These are phyloP conservation scores for Penicillium tannophilum DNA, from an alignment of 495 filamentous ascomycete species.

Conservation along the genomic window DNA sequence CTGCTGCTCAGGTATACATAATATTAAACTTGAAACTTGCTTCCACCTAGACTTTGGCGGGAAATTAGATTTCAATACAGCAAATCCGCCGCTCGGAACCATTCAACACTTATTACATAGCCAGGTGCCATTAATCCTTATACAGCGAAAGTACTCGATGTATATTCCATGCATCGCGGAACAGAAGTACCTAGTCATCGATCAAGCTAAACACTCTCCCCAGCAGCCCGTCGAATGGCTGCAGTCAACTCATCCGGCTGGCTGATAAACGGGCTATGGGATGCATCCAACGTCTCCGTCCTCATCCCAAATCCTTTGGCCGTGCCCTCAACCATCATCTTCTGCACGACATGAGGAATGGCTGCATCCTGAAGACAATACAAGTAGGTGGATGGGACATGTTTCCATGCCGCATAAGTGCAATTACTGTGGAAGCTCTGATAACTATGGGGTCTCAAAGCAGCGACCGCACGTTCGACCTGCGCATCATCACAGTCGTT, in stretches of 20 bases:
- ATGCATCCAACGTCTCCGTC: slow-evolving; percentile 27
- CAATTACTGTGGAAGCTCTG: slow-evolving; percentile 16
- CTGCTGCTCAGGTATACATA: no score
- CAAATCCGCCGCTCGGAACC: no score
- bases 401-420: slow-evolving; percentile 48
- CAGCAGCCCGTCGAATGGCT: slow-evolving; percentile 18
- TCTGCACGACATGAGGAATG: slow-evolving; percentile 38
- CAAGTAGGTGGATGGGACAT: slow-evolving; percentile 51
- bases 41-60: no score
- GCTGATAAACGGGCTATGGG: slow-evolving; percentile 37
- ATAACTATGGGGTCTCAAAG: not conserved
- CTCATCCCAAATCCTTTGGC: slow-evolving; percentile 14
- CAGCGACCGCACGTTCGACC: not conserved
- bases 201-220: not conserved
- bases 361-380: slow-evolving; percentile 49
- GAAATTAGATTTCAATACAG: not conserved
- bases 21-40: no score
- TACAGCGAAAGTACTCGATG: no score
- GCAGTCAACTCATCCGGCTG: slow-evolving; percentile 23
- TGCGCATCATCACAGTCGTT: not conserved
- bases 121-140: no score
- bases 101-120: no score
- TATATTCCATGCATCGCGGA: not conserved
- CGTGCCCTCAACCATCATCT: slow-evolving; percentile 28
- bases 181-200: not conserved